These are phyloP conservation scores for Trichaptum fuscoviolaceum DNA, from an alignment of 768 basidiomycete species.

Conservation along the genomic window DNA sequence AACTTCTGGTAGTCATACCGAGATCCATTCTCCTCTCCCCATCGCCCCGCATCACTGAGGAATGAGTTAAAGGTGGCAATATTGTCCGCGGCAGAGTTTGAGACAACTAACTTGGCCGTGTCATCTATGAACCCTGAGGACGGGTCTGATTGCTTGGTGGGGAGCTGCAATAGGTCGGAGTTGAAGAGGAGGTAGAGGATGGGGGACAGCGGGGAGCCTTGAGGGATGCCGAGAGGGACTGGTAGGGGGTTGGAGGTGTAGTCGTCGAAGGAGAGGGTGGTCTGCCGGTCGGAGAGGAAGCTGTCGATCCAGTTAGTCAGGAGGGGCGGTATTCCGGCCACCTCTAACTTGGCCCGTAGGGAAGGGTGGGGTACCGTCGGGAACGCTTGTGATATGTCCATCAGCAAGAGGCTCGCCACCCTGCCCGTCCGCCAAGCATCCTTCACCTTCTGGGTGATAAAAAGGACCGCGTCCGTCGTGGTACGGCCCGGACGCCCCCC, in stretches of 20 bases:
- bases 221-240: slow-evolving; percentile 12
- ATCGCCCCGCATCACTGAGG: no score
- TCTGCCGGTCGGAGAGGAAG: slow-evolving; percentile 6
- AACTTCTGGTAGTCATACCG: neutral
- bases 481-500: slow-evolving; percentile 35
- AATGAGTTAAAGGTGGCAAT: no score
- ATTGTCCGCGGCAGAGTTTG: no score
- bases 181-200: slow-evolving; percentile 20
- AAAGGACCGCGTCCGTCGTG: no score
- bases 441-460: no score
- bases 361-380: slow-evolving; percentile 24
- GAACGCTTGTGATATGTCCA: no score
- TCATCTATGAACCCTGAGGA: no score
- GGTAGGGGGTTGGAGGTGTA: slow-evolving; percentile 12
- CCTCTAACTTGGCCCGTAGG: slow-evolving; percentile 8
- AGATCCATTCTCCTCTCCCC: neutral
- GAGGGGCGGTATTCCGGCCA: slow-evolving; percentile 28
- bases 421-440: no score
- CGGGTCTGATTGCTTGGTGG: no score
- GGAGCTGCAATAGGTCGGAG: slow-evolving; percentile 15
- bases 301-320: slow-evolving; percentile 18
- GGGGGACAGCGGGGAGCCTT: slow-evolving; percentile 20
- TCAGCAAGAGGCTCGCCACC: no score
- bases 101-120: no score
- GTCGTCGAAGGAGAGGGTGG: slow-evolving; percentile 20